Conservation (phyloP, 352 stramenopile species). For the Phytopythium cucurbitacearum region DNA sequence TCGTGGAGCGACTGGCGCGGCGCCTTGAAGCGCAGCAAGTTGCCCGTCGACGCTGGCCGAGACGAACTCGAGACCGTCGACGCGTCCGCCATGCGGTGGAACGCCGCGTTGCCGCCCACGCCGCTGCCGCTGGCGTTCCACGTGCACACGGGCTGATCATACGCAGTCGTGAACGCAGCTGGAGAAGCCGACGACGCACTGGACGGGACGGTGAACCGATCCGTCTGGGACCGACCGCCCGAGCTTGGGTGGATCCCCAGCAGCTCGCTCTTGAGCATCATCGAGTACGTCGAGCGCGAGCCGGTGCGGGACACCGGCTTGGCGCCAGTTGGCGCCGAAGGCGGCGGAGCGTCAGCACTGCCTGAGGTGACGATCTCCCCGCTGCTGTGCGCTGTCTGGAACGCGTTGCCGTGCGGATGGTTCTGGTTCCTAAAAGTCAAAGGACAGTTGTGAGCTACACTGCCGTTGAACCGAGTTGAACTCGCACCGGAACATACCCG, state of each 20-base stretch:
- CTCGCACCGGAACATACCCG: slow-evolving; percentile 4
- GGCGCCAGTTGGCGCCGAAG: too few relatives aligned
- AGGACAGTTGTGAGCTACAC: too few relatives aligned
- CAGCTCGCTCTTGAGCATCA: slow-evolving; percentile 75
- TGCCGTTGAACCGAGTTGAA: too few relatives aligned
- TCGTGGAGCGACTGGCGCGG: slow-evolving; percentile 52
- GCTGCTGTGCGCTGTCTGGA: too few relatives aligned
- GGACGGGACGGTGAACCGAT: slow-evolving; percentile 3
- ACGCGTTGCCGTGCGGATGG: background rate
- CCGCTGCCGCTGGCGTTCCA: background rate
- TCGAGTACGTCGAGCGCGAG: slow-evolving; percentile 46
- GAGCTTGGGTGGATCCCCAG: slow-evolving; percentile 47
- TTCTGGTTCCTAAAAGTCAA: slow-evolving; percentile 17
- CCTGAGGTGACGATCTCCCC: too few relatives aligned
- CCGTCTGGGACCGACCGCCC: background rate
- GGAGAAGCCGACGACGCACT: background rate
- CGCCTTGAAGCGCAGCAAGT: slow-evolving; percentile 74
- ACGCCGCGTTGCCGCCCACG: too few relatives aligned
- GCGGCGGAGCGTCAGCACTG: too few relatives aligned
- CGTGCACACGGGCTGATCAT: background rate
- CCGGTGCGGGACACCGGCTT: too few relatives aligned
- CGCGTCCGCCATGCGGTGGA: too few relatives aligned
- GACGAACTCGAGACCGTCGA: background rate
- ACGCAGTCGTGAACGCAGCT: slow-evolving; percentile 5
- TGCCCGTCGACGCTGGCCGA: slow-evolving; percentile 27